Evolutionary conservation across 108 stramenopile genomes (phyloP), one percentile per base, ranked within the genome.

Genomic region (Nitzschia sp.): DNA sequence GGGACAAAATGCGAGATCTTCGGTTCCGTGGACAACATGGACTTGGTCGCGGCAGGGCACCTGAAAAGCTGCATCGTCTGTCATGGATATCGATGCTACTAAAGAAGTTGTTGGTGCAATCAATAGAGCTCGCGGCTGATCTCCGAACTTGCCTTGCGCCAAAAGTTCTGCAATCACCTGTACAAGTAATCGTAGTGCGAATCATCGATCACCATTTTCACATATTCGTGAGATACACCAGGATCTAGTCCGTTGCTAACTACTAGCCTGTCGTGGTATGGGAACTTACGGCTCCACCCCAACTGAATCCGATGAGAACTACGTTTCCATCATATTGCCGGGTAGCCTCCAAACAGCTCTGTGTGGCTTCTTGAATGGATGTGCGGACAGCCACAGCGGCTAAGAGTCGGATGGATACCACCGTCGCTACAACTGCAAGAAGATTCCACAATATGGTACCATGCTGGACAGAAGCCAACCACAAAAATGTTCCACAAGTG

Each of bases 101-200:
- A 69, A n/a, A 30, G 68, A 57, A 3, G 68, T 69, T 4, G 68
- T 69, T 2, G 68, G 68, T 29, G 57, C 68, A 32, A 69, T 69
- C 45, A 69, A 58, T 2, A 69, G 29, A n/a, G 56, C 56, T 27
- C 13, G 1, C 0, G 44, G 44, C 47, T 33, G 68, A 29, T 29
- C 26, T 17, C 68, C 45, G 25, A 57, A 6, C 9, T 34, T 45
- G 29, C 45, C 45, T 41, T 54, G 33, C 1, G 56, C 57, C 23
- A 45, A 22, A 29, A 69, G 34, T 47, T 58, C 45, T 23, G 44
- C 55, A 11, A 69, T 41, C 34, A 45, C 60, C 44, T 38, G 36
- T 16, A 11, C 9, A 45, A 5, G 23, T 4, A 62, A 26, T 19
- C 28, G 17, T n/a, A n/a, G n/a, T n/a, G n/a, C n/a, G n/a, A n/a